These are phyloP conservation scores for Acanthamoeba castellanii DNA, from an alignment of 208 protist species.

Conservation along the genomic window DNA sequence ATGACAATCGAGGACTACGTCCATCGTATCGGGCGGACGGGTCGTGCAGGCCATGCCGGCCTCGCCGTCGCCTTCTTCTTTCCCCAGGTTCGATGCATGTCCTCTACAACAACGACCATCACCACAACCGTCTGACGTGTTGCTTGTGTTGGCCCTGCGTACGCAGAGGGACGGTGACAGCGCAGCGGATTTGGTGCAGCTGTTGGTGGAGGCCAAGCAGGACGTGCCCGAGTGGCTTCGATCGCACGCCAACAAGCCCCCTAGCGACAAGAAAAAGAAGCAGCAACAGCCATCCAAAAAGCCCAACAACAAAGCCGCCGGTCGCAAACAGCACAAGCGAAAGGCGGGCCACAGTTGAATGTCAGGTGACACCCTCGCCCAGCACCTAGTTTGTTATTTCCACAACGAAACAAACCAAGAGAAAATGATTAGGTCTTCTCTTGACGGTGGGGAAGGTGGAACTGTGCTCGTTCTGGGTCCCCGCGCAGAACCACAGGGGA, in stretches of 20 bases:
- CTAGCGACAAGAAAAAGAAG: not conserved
- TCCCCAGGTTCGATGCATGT: conserved; percentile 75
- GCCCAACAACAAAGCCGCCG: too few relatives aligned
- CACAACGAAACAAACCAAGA: too few relatives aligned
- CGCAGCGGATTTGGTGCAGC: conserved; percentile 82
- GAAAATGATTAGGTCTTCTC: too few relatives aligned
- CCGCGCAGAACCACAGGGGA: too few relatives aligned
- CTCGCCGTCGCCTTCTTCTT: conserved; percentile 85
- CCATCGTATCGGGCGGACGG: conserved; percentile 97
- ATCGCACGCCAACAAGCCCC: not conserved
- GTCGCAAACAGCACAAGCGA: too few relatives aligned
- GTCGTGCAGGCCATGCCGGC: conserved; percentile 88
- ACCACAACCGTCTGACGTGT: not conserved
- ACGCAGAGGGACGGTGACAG: not conserved
- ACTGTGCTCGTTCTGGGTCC: too few relatives aligned
- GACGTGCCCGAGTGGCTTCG: conserved; percentile 86
- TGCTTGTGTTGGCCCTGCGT: not conserved
- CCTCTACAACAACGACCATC: not conserved
- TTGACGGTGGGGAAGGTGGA: too few relatives aligned
- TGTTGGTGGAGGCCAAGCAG: conserved; percentile 84
- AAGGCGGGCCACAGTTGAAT: too few relatives aligned
- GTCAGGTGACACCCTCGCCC: too few relatives aligned
- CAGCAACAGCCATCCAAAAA: too few relatives aligned
- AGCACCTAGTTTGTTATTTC: too few relatives aligned
- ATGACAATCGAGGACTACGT: conserved; percentile 94